phyloP scores from a whole-genome alignment of 2,329 filamentous ascomycete species.

The Aureobasidium sp. region DNA sequence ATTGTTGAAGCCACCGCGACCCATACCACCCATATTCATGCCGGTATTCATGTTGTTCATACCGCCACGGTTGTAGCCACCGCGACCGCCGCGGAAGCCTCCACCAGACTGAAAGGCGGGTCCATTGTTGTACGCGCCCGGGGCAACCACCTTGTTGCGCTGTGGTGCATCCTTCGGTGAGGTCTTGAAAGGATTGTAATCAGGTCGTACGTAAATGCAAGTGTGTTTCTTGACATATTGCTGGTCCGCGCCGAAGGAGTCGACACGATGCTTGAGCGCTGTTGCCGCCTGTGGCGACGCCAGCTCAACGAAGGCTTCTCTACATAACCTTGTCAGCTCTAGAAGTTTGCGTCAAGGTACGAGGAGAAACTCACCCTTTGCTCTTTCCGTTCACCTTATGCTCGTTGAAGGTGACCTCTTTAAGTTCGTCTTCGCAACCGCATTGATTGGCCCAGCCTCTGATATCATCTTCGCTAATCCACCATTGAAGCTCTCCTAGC shows the following conservation, averaged over 20 bases:
- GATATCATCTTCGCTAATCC: slow-evolving; percentile 92
- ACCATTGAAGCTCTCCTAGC: slow-evolving; percentile 90
- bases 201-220: slow-evolving; percentile 66
- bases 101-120: slow-evolving; percentile 40
- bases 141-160: slow-evolving; percentile 43
- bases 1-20: slow-evolving; percentile 14
- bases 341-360: not conserved
- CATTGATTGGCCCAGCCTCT: slow-evolving; percentile 75
- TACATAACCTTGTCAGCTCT: slow-evolving; percentile 20
- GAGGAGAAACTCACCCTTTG: slow-evolving; percentile 62
- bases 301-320: slow-evolving; percentile 78
- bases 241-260: slow-evolving; percentile 52
- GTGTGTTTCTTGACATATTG: slow-evolving; percentile 55
- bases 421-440: slow-evolving; percentile 74
- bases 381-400: slow-evolving; percentile 99
- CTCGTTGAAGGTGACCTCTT: slow-evolving; percentile 93
- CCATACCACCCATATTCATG: slow-evolving; percentile 15
- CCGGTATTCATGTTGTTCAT: slow-evolving; percentile 15
- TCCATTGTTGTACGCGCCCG: slow-evolving; percentile 41
- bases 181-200: slow-evolving; percentile 81
- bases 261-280: slow-evolving; percentile 73
- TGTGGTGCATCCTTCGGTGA: slow-evolving; percentile 79
- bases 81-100: slow-evolving; percentile 30
- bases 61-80: slow-evolving; percentile 22
- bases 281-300: slow-evolving; percentile 74